phyloP scores from a whole-genome alignment of 2,329 filamentous ascomycete species.

The Emmonsia crescens region DNA sequence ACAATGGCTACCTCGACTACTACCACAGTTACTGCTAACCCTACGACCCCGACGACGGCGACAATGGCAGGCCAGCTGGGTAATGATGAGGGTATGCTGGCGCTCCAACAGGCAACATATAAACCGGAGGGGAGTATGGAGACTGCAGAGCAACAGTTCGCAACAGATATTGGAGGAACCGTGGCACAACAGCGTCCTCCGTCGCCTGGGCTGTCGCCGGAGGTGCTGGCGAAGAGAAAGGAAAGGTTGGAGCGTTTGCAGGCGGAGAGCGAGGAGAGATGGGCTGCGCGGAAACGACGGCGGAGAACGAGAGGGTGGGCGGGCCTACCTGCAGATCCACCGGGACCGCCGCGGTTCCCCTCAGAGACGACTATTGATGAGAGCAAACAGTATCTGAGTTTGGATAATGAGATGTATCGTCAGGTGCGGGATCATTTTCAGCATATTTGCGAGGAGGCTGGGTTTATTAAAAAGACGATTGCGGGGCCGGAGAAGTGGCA shows the following conservation, averaged over 20 bases:
- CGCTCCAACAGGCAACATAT: slow-evolving; percentile 31
- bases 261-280: slow-evolving; percentile 50
- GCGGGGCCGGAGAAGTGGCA: slow-evolving; percentile 66
- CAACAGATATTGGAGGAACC: background rate
- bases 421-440: slow-evolving; percentile 57
- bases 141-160: slow-evolving; percentile 7
- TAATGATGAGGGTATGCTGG: slow-evolving; percentile 29
- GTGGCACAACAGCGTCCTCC: slow-evolving; percentile 9
- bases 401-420: slow-evolving; percentile 55
- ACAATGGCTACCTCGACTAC: slow-evolving; percentile 14
- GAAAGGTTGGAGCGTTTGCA: slow-evolving; percentile 46
- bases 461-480: slow-evolving; percentile 63
- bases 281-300: slow-evolving; percentile 54
- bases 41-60: background rate
- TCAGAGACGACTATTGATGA: slow-evolving; percentile 76
- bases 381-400: slow-evolving; percentile 56
- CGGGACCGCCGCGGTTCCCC: slow-evolving; percentile 61
- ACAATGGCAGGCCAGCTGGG: slow-evolving; percentile 15
- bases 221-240: slow-evolving; percentile 43
- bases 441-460: slow-evolving; percentile 55
- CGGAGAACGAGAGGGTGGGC: slow-evolving; percentile 59
- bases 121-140: slow-evolving; percentile 22
- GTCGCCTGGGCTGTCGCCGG: slow-evolving; percentile 31
- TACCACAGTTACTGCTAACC: no score
- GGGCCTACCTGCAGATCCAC: slow-evolving; percentile 55